These are phyloP conservation scores for Plantago elongata DNA, from an alignment of 257 asterid species.

Conservation along the genomic window DNA sequence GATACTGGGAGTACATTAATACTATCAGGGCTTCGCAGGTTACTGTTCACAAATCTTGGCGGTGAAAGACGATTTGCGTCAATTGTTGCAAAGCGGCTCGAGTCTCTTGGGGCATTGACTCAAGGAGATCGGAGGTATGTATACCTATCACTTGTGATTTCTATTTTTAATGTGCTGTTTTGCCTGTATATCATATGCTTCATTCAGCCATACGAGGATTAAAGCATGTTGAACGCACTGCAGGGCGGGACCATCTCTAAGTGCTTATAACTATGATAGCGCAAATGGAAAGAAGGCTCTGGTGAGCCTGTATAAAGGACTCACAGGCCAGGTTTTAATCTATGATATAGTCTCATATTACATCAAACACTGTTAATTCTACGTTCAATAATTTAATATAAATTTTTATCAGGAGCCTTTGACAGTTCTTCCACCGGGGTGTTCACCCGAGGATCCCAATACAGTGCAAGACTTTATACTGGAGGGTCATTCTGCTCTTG, in stretches of 20 bases:
- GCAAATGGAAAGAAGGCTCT: constrained; percentile 86
- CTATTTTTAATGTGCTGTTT: constrained; percentile 11
- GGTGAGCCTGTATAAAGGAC: constrained; percentile 65
- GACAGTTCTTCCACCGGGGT: constrained; percentile 82
- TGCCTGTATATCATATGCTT: constrained; percentile 12
- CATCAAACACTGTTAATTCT: not conserved
- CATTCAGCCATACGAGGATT: constrained; percentile 14
- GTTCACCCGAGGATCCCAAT: constrained; percentile 70
- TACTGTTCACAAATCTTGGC: constrained; percentile 94
- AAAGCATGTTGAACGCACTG: constrained; percentile 27
- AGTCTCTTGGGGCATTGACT: constrained; percentile 97
- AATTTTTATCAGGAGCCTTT: constrained; percentile 45
- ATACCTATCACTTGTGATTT: constrained; percentile 6
- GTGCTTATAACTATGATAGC: constrained; percentile 95
- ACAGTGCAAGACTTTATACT: constrained; percentile 58
- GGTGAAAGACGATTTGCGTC: constrained; percentile 99
- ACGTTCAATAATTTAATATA: not conserved
- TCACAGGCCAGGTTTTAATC: constrained; percentile 73
- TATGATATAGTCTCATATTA: constrained; percentile 15
- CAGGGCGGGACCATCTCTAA: constrained; percentile 97
- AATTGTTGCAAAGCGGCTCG: constrained; percentile 93
- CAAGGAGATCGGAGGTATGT: constrained; percentile 96
- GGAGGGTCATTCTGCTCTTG: constrained; percentile 86
- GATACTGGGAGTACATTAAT: not conserved
- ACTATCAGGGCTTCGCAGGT: constrained; percentile 33